A percentile compares a stretch with the other conserved stretches of the same genome.
Conservation (phyloP, 106 monocot species). For the Triglochin maritima region DNA sequence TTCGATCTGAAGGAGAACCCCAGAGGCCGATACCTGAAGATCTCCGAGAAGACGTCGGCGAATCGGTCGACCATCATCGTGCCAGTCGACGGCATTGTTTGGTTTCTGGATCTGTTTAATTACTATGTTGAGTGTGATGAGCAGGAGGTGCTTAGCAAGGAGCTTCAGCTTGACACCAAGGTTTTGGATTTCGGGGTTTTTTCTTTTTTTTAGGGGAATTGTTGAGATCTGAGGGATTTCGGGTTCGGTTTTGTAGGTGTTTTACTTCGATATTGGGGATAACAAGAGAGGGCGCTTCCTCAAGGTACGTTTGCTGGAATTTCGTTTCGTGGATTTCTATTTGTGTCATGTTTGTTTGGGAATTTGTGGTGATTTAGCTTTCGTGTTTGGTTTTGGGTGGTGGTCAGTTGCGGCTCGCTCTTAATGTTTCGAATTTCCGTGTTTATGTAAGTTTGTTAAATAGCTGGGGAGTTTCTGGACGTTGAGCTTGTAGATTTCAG, state of each 20-base stretch:
- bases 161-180: conserved; percentile 73
- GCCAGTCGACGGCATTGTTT: conserved; percentile 51
- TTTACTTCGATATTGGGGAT: conserved; percentile 73
- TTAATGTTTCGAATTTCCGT: too few relatives aligned
- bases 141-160: conserved; percentile 48
- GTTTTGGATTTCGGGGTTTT: conserved; percentile 11
- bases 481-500: too few relatives aligned
- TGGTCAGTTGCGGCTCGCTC: too few relatives aligned
- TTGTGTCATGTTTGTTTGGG: too few relatives aligned
- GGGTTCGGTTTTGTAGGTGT: conserved; percentile 28
- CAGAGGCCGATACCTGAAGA: conserved; percentile 72
- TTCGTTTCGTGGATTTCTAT: too few relatives aligned
- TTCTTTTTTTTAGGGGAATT: conserved; percentile 5
- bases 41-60: conserved; percentile 81
- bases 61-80: conserved; percentile 78
- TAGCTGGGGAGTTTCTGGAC: too few relatives aligned
- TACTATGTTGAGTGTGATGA: conserved; percentile 49
- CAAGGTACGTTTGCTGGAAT: conserved; percentile 30
- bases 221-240: neutral
- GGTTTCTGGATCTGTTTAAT: conserved; percentile 62
- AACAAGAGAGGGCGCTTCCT: conserved; percentile 78
- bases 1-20: conserved; percentile 87
- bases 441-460: too few relatives aligned
- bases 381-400: too few relatives aligned
- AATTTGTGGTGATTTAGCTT: too few relatives aligned